Evolutionary conservation across 148 eudicot genomes (phyloP).

Genomic region (Spergularia bocconei): DNA sequence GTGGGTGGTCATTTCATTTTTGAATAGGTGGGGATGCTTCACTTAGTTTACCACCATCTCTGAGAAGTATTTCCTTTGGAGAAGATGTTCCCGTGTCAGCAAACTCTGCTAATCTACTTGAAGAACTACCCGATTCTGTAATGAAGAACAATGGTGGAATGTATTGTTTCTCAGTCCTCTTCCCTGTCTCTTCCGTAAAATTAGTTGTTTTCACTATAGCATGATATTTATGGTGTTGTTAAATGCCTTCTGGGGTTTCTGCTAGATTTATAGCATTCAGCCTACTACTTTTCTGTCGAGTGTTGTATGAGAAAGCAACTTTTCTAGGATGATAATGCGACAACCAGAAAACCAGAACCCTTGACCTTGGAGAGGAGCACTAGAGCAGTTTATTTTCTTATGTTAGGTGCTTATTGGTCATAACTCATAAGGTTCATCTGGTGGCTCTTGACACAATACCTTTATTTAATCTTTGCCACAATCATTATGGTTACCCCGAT

Average conservation of each 20-base stretch:
- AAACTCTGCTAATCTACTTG: constrained; percentile 8
- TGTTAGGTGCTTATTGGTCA: no score
- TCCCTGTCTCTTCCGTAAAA: not conserved
- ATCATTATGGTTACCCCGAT: no score
- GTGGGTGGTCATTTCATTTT: not conserved
- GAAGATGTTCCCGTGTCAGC: constrained; percentile 25
- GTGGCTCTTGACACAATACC: no score
- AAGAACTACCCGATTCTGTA: constrained; percentile 26
- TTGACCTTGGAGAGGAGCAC: no score
- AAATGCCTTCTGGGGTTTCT: not conserved
- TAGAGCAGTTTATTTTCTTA: no score
- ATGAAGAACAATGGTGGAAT: constrained; percentile 39
- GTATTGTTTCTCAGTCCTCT: constrained; percentile 21
- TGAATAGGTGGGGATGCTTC: constrained; percentile 75
- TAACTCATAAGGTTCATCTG: no score
- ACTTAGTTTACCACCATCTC: constrained; percentile 42
- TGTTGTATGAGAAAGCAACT: no score
- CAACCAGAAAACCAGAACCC: no score
- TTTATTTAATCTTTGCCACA: no score
- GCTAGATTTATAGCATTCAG: not conserved
- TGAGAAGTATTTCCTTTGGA: constrained; percentile 42
- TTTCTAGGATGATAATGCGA: no score
- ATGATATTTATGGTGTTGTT: not conserved
- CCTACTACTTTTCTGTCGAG: not conserved
- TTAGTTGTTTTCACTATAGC: constrained; percentile 5